phyloP scores from a whole-genome alignment of 2,329 filamentous ascomycete genomes.

The Colletotrichum sp. region DNA sequence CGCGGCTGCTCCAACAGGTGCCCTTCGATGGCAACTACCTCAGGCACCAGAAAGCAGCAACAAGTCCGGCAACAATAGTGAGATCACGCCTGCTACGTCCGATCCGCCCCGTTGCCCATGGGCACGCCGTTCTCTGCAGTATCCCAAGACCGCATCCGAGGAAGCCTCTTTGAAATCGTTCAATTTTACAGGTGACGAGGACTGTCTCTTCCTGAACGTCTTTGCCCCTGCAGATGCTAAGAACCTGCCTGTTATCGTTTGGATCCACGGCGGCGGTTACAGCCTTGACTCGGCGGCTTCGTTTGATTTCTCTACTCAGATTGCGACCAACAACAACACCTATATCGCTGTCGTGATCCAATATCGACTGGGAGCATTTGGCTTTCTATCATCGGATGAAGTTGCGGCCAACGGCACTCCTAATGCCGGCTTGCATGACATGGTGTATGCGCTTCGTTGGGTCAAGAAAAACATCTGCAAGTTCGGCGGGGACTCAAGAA shows the following conservation, averaged over 20 bases:
- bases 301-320: background rate
- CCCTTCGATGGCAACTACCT: background rate
- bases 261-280: constrained; percentile 24
- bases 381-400: constrained; percentile 18
- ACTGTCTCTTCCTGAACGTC: constrained; percentile 37
- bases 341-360: constrained; percentile 6
- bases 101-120: constrained; percentile 7
- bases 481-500: constrained; percentile 20
- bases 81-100: background rate
- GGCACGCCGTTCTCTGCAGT: background rate
- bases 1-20: background rate
- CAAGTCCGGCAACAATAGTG: background rate
- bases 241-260: constrained; percentile 13
- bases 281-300: background rate
- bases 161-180: background rate
- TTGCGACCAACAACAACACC: background rate
- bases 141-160: background rate
- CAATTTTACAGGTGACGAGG: constrained; percentile 25
- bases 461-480: constrained; percentile 21
- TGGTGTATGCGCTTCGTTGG: constrained; percentile 16
- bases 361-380: constrained; percentile 16
- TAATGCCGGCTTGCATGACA: constrained; percentile 22
- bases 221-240: constrained; percentile 27
- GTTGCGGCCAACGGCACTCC: constrained; percentile 9
- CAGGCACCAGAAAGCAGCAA: background rate